Percentiles rank a stretch among this genome's conserved stretches.
phyloP scores from a whole-genome alignment of 176 grass and related monocot species.

The Elaeis guineensis region DNA sequence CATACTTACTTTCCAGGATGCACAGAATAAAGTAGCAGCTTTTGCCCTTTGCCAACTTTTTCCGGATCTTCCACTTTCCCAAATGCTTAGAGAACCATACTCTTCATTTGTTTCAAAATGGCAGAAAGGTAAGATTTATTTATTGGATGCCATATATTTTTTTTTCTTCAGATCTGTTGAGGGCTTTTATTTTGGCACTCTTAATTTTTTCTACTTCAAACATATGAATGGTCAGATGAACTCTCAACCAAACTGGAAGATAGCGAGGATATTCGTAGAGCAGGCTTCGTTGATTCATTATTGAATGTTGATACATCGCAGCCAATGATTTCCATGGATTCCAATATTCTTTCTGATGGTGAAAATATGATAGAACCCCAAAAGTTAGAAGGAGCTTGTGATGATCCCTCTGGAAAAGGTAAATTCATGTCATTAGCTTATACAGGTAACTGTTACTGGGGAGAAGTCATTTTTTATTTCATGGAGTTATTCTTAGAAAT shows the following conservation, averaged over 20 bases:
- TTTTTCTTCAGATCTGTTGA: conserved; percentile 12
- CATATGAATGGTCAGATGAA: conserved; percentile 41
- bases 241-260: conserved; percentile 48
- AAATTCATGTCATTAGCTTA: conserved; percentile 18
- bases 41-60: conserved; percentile 89
- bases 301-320: conserved; percentile 37
- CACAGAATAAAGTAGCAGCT: conserved; percentile 75
- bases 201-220: conserved; percentile 2
- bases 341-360: conserved; percentile 21
- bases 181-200: conserved; percentile 16
- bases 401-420: conserved; percentile 22
- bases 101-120: conserved; percentile 79
- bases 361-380: conserved; percentile 15
- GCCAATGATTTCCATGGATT: conserved; percentile 21
- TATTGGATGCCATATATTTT: conserved; percentile 13
- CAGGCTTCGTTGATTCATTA: conserved; percentile 66
- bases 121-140: conserved; percentile 57
- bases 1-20: conserved; percentile 48
- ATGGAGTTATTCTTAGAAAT: neutral
- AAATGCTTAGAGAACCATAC: conserved; percentile 75
- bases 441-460: conserved; percentile 24
- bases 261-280: conserved; percentile 58
- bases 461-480: neutral
- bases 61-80: conserved; percentile 70
- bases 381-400: neutral